Conservation (phyloP, 2,329 filamentous ascomycete species). For the Penicillium digitatum region DNA sequence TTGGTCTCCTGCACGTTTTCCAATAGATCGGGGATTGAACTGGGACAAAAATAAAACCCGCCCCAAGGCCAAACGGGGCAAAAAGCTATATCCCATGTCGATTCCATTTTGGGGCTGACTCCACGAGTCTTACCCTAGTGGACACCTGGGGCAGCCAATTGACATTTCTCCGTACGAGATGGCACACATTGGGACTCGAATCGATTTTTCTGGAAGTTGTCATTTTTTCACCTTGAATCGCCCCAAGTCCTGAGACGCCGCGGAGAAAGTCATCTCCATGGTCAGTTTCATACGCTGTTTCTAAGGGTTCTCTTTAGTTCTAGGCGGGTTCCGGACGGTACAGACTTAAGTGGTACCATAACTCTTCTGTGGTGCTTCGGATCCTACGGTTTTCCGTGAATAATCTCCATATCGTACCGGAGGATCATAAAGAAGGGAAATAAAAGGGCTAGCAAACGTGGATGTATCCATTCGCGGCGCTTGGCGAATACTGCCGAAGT, state of each 20-base stretch:
- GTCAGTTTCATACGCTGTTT: too few species aligned
- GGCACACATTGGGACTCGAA: neutral
- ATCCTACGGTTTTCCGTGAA: neutral
- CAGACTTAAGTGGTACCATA: neutral
- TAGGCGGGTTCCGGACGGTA: neutral
- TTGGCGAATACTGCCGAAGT: neutral
- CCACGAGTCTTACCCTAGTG: too few species aligned
- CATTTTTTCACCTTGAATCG: neutral
- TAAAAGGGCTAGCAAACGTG: neutral
- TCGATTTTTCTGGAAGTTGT: neutral
- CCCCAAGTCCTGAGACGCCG: neutral
- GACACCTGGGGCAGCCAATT: neutral
- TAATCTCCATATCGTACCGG: neutral
- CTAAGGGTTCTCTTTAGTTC: neutral
- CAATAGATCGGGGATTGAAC: neutral
- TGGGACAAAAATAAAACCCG: neutral
- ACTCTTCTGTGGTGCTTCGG: neutral
- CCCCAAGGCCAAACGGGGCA: too few species aligned
- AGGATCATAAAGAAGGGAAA: neutral
- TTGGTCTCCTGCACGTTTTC: too few species aligned
- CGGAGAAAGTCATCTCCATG: neutral
- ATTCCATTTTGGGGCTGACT: neutral
- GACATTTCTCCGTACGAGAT: neutral
- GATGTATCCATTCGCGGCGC: neutral
- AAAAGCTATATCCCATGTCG: too few species aligned